Base-by-base conservation (phyloP, 805 yeast species). In the Yamadazyma kitorensis region DNA sequence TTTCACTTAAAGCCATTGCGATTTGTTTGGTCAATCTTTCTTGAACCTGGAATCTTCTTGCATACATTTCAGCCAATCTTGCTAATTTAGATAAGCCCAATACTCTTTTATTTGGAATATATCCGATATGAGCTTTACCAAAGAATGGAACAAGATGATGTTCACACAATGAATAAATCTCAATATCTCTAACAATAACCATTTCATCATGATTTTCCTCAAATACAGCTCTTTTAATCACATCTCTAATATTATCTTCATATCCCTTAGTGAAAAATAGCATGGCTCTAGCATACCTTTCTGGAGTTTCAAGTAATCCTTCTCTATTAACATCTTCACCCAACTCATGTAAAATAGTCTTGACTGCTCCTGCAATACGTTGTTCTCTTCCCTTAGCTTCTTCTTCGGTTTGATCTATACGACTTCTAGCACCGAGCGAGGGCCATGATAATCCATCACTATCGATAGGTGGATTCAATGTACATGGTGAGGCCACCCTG, bases 171-270 rank as follows among this genome's bases (percentile, higher is more conserved):
- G 96, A 86, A 57, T 81, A 85, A 34, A 93, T 77, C 49, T 87
- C 96, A 38, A 93, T 93, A 59, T 93, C 97, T 54, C 91, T 76
- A 17, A 93, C 98, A 44, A 93, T 89, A 30, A 93, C 98, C 98
- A 93, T 93, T 56, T 93, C 99, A 58, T 93, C 98, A 56, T 93
- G 98, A 56, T 93, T 95, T 57, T 93, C 98, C 57, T 93, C 97
- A 50, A 93, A 93, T 5, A 93, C 95, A 0, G 98, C 98, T 41
- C 89, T 74, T 51, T 93, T 91, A 52, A 93, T 84, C 17, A 88
- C 96, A 54, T 86, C 95, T 43, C 86, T 74, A 40, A 93, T 83
- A 57, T 88, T 89, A 48, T 89, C 95, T 61, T 91, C 96, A 55
- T 93, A 93, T 15, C 99, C 99, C 56, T 87, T 86, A 14, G 99